Percentiles rank a stretch among this genome's conserved stretches.
phyloP scores from a whole-genome alignment of 257 asterid genomes.

The Striga asiatica region DNA sequence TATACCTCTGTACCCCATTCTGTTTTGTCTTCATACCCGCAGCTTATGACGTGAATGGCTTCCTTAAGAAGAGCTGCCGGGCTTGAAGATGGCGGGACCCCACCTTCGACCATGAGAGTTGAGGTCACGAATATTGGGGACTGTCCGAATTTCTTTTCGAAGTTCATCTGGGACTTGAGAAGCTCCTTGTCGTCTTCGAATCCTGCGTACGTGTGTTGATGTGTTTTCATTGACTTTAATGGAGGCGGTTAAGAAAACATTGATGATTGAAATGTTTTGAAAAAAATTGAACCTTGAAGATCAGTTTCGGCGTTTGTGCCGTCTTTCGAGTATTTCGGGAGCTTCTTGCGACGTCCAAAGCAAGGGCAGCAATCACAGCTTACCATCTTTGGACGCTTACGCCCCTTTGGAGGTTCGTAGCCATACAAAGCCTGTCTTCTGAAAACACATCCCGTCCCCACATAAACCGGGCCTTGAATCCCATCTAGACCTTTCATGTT shows the following conservation, averaged over 20 bases:
- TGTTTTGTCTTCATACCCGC: slow-evolving; percentile 76
- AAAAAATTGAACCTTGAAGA: slow-evolving; percentile 28
- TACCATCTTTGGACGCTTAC: slow-evolving; percentile 59
- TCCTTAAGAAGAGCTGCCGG: slow-evolving; percentile 69
- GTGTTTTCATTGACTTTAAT: neutral
- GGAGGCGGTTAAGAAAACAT: neutral
- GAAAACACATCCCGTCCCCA: slow-evolving; percentile 76
- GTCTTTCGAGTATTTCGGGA: slow-evolving; percentile 33
- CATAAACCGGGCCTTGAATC: slow-evolving; percentile 77
- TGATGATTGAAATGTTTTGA: neutral
- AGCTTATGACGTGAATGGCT: slow-evolving; percentile 78
- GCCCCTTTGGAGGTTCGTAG: slow-evolving; percentile 58
- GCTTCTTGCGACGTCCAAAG: slow-evolving; percentile 56
- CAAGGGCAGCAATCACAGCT: slow-evolving; percentile 82
- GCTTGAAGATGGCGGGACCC: slow-evolving; percentile 79
- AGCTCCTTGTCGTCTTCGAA: slow-evolving; percentile 53
- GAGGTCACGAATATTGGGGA: slow-evolving; percentile 65
- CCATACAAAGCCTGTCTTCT: slow-evolving; percentile 73
- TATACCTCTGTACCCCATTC: slow-evolving; percentile 78
- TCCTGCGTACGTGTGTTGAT: slow-evolving; percentile 24
- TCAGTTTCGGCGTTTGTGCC: slow-evolving; percentile 33
- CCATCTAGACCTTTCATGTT: slow-evolving; percentile 79
- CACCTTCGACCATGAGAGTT: slow-evolving; percentile 64
- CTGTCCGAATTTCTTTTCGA: slow-evolving; percentile 70
- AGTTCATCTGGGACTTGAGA: slow-evolving; percentile 57